Evolutionary conservation across 768 basidiomycete species (phyloP).

Genomic region (Xerocomellus intermedius): DNA sequence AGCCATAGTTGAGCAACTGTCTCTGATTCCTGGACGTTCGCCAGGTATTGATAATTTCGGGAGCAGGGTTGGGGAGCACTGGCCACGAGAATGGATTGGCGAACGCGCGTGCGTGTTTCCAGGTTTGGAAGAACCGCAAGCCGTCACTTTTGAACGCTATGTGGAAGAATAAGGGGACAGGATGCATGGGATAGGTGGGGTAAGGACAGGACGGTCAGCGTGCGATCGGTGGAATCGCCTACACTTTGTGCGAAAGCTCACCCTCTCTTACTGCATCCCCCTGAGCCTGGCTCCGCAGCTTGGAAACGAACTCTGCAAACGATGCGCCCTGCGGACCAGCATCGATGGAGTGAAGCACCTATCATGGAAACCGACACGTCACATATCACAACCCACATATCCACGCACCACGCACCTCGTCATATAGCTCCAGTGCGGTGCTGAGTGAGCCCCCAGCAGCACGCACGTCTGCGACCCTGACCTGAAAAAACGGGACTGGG

Average conservation of each 20-base stretch:
- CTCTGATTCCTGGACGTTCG: slow-evolving; percentile 21
- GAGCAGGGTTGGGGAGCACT: slow-evolving; percentile 26
- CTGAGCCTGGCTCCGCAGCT: slow-evolving; percentile 24
- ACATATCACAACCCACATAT: background rate
- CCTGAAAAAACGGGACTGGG: slow-evolving; percentile 32
- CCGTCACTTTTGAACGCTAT: slow-evolving; percentile 20
- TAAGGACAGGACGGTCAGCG: background rate
- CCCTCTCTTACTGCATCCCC: slow-evolving; percentile 28
- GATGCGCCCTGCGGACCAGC: slow-evolving; percentile 11
- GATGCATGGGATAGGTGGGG: background rate
- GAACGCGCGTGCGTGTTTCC: slow-evolving; percentile 33
- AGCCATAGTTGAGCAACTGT: slow-evolving; percentile 31
- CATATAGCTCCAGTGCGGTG: slow-evolving; percentile 29
- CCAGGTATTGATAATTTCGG: slow-evolving; percentile 30
- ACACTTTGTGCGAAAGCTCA: slow-evolving; percentile 9
- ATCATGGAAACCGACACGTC: background rate
- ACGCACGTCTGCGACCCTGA: slow-evolving; percentile 33
- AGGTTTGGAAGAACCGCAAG: slow-evolving; percentile 31
- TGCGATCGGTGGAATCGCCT: background rate
- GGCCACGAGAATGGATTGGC: slow-evolving; percentile 35
- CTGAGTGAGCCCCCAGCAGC: slow-evolving; percentile 31
- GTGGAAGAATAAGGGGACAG: background rate
- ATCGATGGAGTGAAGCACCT: slow-evolving; percentile 27
- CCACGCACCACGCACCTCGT: slow-evolving; percentile 22
- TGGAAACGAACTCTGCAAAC: slow-evolving; percentile 27